Evolutionary conservation across 345 rosid species (phyloP).

Genomic region (Eutrema japonicum): DNA sequence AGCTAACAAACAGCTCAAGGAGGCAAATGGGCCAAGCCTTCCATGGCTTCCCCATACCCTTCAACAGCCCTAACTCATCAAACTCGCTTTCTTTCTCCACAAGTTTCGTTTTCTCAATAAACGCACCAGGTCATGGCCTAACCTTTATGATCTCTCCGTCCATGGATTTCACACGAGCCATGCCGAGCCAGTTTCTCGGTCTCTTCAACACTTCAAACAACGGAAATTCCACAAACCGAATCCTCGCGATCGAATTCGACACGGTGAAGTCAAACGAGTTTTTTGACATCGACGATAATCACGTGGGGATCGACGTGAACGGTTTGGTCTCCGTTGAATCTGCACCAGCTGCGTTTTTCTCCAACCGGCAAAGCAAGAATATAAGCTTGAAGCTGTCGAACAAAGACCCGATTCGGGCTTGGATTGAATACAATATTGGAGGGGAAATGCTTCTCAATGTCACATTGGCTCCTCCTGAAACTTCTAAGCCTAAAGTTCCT

Average conservation of each 20-base stretch:
- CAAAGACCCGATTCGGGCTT: slow-evolving; percentile 52
- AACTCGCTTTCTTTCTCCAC: slow-evolving; percentile 49
- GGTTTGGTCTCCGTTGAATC: slow-evolving; percentile 48
- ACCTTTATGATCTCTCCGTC: slow-evolving; percentile 50
- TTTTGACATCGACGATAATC: slow-evolving; percentile 52
- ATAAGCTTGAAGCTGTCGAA: slow-evolving; percentile 45
- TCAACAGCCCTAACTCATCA: slow-evolving; percentile 41
- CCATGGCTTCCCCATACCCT: slow-evolving; percentile 45
- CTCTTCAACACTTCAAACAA: slow-evolving; percentile 51
- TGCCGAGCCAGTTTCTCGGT: slow-evolving; percentile 49
- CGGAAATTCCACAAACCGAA: slow-evolving; percentile 48
- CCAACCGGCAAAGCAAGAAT: slow-evolving; percentile 31
- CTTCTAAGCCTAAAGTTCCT: slow-evolving; percentile 50
- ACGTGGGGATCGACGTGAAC: slow-evolving; percentile 66
- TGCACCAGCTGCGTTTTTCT: slow-evolving; percentile 50
- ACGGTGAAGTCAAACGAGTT: slow-evolving; percentile 53
- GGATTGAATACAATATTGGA: slow-evolving; percentile 64
- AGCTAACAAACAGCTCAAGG: slow-evolving; percentile 58
- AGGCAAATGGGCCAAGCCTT: slow-evolving; percentile 53
- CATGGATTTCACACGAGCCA: slow-evolving; percentile 35
- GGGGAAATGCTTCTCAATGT: slow-evolving; percentile 46
- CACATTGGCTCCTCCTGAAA: slow-evolving; percentile 50
- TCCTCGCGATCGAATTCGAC: slow-evolving; percentile 66
- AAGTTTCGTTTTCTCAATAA: slow-evolving; percentile 51
- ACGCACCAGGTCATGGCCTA: slow-evolving; percentile 53